Conservation (phyloP, 208 protist species). For the Phytomonas sp. region DNA sequence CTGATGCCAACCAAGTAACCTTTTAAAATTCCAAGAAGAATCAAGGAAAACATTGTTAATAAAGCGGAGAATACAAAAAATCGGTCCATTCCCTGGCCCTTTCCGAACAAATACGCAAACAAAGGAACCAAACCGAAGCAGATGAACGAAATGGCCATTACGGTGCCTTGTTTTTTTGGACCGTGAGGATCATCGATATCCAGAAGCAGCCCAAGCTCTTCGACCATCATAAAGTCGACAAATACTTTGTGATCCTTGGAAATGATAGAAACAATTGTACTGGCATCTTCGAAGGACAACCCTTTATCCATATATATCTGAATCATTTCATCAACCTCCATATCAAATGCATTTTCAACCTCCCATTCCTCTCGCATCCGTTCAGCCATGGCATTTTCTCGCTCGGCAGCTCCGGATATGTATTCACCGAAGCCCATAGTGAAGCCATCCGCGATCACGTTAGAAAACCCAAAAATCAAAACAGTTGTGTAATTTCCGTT, state of each 20-base stretch:
- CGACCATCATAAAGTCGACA: slow-evolving; percentile 94
- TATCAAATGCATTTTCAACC: slow-evolving; percentile 89
- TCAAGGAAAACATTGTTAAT: slow-evolving; percentile 66
- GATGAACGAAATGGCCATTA: slow-evolving; percentile 92
- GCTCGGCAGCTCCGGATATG: slow-evolving; percentile 87
- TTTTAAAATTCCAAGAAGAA: slow-evolving; percentile 82
- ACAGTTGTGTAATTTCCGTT: slow-evolving; percentile 74
- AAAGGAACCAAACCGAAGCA: slow-evolving; percentile 89
- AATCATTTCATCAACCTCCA: slow-evolving; percentile 92
- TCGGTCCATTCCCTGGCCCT: slow-evolving; percentile 57
- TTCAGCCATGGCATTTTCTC: slow-evolving; percentile 81
- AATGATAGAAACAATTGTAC: slow-evolving; percentile 89
- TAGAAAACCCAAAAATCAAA: slow-evolving; percentile 91
- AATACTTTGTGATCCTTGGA: slow-evolving; percentile 91
- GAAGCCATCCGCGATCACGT: slow-evolving; percentile 92
- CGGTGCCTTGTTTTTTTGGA: slow-evolving; percentile 82
- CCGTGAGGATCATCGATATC: slow-evolving; percentile 69
- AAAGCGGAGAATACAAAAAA: slow-evolving; percentile 76
- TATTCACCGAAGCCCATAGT: slow-evolving; percentile 95
- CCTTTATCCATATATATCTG: slow-evolving; percentile 92
- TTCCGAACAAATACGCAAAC: slow-evolving; percentile 68
- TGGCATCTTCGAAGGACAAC: slow-evolving; percentile 82
- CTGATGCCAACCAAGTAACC: slow-evolving; percentile 70
- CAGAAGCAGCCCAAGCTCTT: slow-evolving; percentile 87
- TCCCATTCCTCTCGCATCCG: slow-evolving; percentile 90